A percentile compares a stretch with the other conserved stretches of the same genome.
phyloP scores from a whole-genome alignment of 2,329 filamentous ascomycete genomes.

The Trematosphaeria pertusa region DNA sequence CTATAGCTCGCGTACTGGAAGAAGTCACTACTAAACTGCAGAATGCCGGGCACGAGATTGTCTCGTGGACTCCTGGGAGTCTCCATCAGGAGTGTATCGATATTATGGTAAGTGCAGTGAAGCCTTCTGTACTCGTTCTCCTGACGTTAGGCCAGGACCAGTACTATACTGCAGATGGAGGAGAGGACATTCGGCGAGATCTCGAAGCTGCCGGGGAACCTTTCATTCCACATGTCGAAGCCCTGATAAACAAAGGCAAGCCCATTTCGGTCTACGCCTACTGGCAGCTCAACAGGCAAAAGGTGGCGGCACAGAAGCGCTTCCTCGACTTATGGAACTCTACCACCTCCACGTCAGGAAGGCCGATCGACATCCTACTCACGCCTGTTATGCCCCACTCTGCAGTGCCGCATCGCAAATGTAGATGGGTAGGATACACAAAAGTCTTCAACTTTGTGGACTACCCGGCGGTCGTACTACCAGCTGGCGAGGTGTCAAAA shows the following conservation, averaged over 20 bases:
- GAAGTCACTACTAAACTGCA: constrained; percentile 49
- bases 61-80: constrained; percentile 59
- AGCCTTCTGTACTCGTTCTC: neutral
- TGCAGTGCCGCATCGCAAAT: constrained; percentile 57
- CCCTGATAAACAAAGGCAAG: constrained; percentile 57
- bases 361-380: constrained; percentile 62
- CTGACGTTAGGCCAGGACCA: constrained; percentile 53
- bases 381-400: constrained; percentile 68
- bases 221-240: constrained; percentile 56
- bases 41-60: constrained; percentile 60
- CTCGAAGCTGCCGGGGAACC: constrained; percentile 65
- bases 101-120: constrained; percentile 56
- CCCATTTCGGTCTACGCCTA: constrained; percentile 69
- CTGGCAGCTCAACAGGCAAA: constrained; percentile 70
- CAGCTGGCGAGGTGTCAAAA: constrained; percentile 57
- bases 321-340: constrained; percentile 67
- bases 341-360: constrained; percentile 53
- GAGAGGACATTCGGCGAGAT: constrained; percentile 66
- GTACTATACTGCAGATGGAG: constrained; percentile 68
- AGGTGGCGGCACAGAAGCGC: constrained; percentile 59
- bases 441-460: constrained; percentile 70
- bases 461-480: constrained; percentile 65
- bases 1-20: constrained; percentile 56
- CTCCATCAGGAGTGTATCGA: constrained; percentile 63
- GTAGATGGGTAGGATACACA: constrained; percentile 64